Conservation (phyloP, 2,329 filamentous ascomycete genomes). For the Pleomassaria siparia region DNA sequence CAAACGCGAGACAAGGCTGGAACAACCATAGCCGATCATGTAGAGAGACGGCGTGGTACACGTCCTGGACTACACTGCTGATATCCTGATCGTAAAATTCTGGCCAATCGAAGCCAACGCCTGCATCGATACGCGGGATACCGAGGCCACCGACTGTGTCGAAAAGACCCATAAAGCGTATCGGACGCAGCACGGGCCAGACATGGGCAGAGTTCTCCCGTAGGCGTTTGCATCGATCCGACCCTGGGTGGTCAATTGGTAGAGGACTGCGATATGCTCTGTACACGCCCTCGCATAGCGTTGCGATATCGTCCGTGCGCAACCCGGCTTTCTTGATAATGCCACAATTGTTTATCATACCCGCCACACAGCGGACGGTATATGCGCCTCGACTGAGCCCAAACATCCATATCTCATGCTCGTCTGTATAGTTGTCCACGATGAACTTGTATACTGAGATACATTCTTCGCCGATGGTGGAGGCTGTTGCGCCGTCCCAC, state of each 20-base stretch:
- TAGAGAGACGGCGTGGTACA: slow-evolving; percentile 35
- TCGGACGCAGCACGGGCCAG: slow-evolving; percentile 34
- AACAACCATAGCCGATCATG: slow-evolving; percentile 41
- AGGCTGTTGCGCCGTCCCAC: slow-evolving; percentile 40
- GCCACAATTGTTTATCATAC: slow-evolving; percentile 48
- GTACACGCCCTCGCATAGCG: slow-evolving; percentile 35
- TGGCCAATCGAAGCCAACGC: slow-evolving; percentile 38
- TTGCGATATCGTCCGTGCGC: slow-evolving; percentile 17
- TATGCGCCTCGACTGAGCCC: slow-evolving; percentile 52
- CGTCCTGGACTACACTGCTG: slow-evolving; percentile 33
- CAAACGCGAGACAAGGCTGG: slow-evolving; percentile 32
- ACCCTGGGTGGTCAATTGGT: slow-evolving; percentile 29
- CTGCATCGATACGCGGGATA: slow-evolving; percentile 37
- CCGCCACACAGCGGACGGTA: slow-evolving; percentile 47
- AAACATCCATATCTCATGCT: slow-evolving; percentile 49
- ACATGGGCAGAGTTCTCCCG: slow-evolving; percentile 19
- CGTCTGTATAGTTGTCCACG: slow-evolving; percentile 33
- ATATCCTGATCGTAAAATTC: slow-evolving; percentile 40
- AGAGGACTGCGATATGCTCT: slow-evolving; percentile 34
- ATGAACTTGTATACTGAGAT: slow-evolving; percentile 39
- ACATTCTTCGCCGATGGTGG: slow-evolving; percentile 39
- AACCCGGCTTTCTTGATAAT: slow-evolving; percentile 30
- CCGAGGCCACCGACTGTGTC: slow-evolving; percentile 41
- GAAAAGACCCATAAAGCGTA: slow-evolving; percentile 36
- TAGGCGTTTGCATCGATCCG: slow-evolving; percentile 20